These are phyloP conservation scores for Colletotrichum gigasporum DNA, from an alignment of 2,329 filamentous ascomycete genomes.

Conservation along the genomic window DNA sequence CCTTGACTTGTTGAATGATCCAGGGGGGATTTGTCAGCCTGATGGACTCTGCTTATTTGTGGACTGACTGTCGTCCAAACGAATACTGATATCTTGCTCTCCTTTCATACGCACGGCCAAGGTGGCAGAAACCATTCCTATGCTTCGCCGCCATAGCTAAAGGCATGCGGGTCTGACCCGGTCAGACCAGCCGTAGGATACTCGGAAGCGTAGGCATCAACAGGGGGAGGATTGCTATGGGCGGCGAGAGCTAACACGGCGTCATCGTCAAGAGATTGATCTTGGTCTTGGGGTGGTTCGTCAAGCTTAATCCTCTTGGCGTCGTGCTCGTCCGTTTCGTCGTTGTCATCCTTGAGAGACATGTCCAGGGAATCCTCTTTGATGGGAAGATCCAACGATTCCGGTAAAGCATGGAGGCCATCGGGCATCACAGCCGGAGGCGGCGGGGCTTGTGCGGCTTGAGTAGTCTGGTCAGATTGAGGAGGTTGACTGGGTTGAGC, in stretches of 20 bases:
- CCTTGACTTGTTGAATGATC: conserved; percentile 11
- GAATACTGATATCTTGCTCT: neutral
- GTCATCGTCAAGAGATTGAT: conserved; percentile 54
- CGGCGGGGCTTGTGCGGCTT: neutral
- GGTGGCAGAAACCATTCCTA: conserved; percentile 35
- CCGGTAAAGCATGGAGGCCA: conserved; percentile 8
- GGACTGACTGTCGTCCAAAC: neutral
- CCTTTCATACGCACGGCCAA: neutral
- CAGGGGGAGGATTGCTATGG: conserved; percentile 47
- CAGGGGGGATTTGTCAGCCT: neutral
- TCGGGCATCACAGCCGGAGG: neutral
- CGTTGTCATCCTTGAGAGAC: conserved; percentile 39
- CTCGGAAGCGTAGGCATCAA: conserved; percentile 53
- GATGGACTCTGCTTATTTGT: conserved; percentile 18
- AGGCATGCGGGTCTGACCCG: conserved; percentile 39
- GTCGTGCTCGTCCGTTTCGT: conserved; percentile 31
- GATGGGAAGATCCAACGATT: conserved; percentile 21
- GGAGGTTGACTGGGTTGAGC: conserved; percentile 26
- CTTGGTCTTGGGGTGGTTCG: conserved; percentile 47
- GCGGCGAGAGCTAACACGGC: conserved; percentile 58
- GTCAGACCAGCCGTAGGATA: conserved; percentile 41
- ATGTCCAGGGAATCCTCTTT: conserved; percentile 33
- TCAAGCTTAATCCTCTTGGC: conserved; percentile 38
- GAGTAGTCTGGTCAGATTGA: neutral
- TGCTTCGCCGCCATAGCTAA: conserved; percentile 49